Base-by-base conservation (phyloP, 768 basidiomycete genomes). In the Polyporus arcularius region DNA sequence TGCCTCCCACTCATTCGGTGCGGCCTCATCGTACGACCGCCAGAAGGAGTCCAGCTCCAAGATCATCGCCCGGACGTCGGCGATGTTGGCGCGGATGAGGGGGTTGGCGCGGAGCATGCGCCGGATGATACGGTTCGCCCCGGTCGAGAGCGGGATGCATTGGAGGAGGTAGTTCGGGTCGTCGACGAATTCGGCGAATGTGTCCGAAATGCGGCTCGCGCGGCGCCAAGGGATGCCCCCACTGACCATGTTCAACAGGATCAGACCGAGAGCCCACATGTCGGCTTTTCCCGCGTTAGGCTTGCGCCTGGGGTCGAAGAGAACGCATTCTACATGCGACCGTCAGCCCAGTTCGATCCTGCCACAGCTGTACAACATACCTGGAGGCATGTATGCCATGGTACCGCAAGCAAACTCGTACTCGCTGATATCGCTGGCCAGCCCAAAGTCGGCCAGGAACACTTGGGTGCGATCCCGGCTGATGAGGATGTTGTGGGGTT, bases 171-270 rank as follows among this genome's bases (percentile, higher is more conserved):
- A 98, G 5, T 92, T 94, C 53, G 89, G 86, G 74, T 98, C 95
- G 26, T 84, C 74, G 60, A 89, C 71, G 75, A 80, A 94, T 12
- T 85, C 82, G 11, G 78, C 69, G 75, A 87, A 94, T 58, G 84
- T 86, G 53, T 85, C 82, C 74, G 93, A 90, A 77, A 0, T 73
- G 69, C 76, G 53, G n/a, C 4, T 86, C 2, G 96, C 94, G 42
- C 90, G 86, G 70, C 89, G 89, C 96, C 96, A 98, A 6, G 96
- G 96, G 68, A 96, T 96, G 32, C 94, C 84, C 3, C 93, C 93
- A 28, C 93, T 96, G 21, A 90, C 84, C 38, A 98, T 84, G 72
- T 98, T 98, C 71, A 96, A 84, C 43, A 98, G 87, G 63, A 98
- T 92, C 67, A 98, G 89, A 28, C 94, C 96, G 42, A 98, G 79